These are phyloP conservation scores for Canariomyces notabilis DNA, from an alignment of 2,329 filamentous ascomycete species.

Conservation along the genomic window DNA sequence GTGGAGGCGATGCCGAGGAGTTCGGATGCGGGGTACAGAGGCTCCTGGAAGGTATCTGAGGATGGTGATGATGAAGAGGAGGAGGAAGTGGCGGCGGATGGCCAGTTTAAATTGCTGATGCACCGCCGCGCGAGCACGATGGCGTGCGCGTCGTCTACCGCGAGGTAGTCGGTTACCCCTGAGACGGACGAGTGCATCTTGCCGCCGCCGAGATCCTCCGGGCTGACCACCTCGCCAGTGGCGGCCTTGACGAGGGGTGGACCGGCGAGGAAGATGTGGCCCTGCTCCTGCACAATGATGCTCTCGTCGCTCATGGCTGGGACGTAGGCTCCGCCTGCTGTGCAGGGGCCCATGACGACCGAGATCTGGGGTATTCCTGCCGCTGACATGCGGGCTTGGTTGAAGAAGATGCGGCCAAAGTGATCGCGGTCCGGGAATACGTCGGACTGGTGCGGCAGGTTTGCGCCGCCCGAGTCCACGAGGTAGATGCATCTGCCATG, in stretches of 20 bases:
- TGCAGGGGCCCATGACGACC: slow-evolving; percentile 96
- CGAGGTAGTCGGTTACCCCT: slow-evolving; percentile 91
- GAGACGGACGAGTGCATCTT: slow-evolving; percentile 85
- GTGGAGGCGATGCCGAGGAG: slow-evolving; percentile 84
- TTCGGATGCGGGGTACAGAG: slow-evolving; percentile 73
- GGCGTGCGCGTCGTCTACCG: slow-evolving; percentile 89
- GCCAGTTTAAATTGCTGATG: slow-evolving; percentile 87
- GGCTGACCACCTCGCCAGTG: slow-evolving; percentile 85
- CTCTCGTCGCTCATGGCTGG: slow-evolving; percentile 96
- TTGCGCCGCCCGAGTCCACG: slow-evolving; percentile 92
- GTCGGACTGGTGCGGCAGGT: slow-evolving; percentile 89
- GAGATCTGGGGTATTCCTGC: slow-evolving; percentile 87
- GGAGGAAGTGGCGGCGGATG: slow-evolving; percentile 40
- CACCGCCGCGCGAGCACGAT: slow-evolving; percentile 78
- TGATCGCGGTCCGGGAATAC: slow-evolving; percentile 94
- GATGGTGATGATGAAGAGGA: slow-evolving; percentile 30
- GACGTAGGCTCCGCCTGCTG: slow-evolving; percentile 91
- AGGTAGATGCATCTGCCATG: slow-evolving; percentile 74
- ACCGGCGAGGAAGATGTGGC: slow-evolving; percentile 95
- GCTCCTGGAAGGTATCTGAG: slow-evolving; percentile 56
- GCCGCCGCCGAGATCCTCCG: slow-evolving; percentile 87
- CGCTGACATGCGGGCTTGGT: slow-evolving; percentile 90
- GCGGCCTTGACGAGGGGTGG: slow-evolving; percentile 94
- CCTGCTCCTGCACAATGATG: slow-evolving; percentile 92
- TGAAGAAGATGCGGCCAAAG: slow-evolving; percentile 97